Evolutionary conservation across 2,329 filamentous ascomycete genomes (phyloP).

Genomic region (Xylariaceae sp.): DNA sequence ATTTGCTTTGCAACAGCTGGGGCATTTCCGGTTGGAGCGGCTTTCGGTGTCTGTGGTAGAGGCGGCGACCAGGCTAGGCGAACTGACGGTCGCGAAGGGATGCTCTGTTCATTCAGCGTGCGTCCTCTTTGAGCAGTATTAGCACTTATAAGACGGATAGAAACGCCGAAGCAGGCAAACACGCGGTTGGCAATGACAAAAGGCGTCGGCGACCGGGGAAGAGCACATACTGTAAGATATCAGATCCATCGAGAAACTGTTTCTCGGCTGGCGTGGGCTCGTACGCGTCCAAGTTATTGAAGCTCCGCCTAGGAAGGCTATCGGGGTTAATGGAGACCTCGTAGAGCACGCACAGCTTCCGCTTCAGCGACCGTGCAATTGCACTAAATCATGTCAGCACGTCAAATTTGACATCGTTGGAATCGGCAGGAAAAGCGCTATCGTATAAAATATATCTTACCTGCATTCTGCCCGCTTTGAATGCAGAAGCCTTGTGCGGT

Average conservation of each 20-base stretch:
- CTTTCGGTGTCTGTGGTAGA: constrained; percentile 14
- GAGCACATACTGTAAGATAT: constrained; percentile 54
- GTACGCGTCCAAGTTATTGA: constrained; percentile 52
- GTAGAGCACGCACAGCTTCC: constrained; percentile 85
- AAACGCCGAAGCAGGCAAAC: not conserved
- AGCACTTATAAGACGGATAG: constrained; percentile 16
- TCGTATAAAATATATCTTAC: constrained; percentile 43
- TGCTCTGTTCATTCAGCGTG: constrained; percentile 46
- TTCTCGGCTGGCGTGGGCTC: constrained; percentile 46
- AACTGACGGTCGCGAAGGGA: constrained; percentile 44
- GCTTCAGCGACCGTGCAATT: constrained; percentile 79
- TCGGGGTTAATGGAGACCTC: constrained; percentile 67
- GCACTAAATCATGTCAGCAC: constrained; percentile 49
- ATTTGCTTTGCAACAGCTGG: constrained; percentile 14
- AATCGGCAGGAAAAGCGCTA: constrained; percentile 47
- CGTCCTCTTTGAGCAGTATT: constrained; percentile 36
- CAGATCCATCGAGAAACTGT: constrained; percentile 51
- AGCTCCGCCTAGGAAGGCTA: constrained; percentile 53
- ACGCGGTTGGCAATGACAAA: constrained; percentile 12
- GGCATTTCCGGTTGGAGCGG: constrained; percentile 15
- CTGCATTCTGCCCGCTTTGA: constrained; percentile 58
- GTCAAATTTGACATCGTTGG: constrained; percentile 38
- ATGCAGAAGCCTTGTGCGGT: constrained; percentile 61
- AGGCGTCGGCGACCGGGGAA: not conserved
- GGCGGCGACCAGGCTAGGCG: constrained; percentile 35